Evolutionary conservation across 345 rosid genomes (phyloP).

Genomic region (Acer campestre): DNA sequence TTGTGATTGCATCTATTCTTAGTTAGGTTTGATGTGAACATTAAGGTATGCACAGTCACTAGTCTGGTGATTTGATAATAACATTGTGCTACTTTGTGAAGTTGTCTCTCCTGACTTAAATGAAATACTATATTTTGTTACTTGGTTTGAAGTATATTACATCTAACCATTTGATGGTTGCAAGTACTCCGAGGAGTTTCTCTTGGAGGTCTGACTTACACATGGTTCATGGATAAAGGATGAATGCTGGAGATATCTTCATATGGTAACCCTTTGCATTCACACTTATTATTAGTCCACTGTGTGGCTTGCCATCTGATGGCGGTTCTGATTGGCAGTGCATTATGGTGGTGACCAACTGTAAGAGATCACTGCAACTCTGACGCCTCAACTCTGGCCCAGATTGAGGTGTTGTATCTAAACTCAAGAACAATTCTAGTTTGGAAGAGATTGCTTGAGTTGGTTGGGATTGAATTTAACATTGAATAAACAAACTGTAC

Average conservation of each 20-base stretch:
- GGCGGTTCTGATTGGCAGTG: constrained; percentile 42
- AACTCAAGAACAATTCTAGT: constrained; percentile 20
- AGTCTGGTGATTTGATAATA: background rate
- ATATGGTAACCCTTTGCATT: constrained; percentile 34
- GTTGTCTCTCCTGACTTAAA: background rate
- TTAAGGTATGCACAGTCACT: background rate
- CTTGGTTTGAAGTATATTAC: constrained; percentile 11
- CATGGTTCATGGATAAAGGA: constrained; percentile 18
- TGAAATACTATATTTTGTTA: background rate
- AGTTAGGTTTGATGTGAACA: background rate
- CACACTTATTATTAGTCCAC: constrained; percentile 21
- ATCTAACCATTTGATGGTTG: constrained; percentile 21
- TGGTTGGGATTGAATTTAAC: constrained; percentile 17
- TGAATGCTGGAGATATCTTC: constrained; percentile 18
- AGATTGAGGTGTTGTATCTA: constrained; percentile 24
- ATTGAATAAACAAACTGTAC: background rate
- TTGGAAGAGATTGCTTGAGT: constrained; percentile 23
- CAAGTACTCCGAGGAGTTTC: constrained; percentile 8
- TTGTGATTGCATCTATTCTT: background rate
- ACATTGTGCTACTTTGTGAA: background rate
- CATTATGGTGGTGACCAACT: constrained; percentile 32
- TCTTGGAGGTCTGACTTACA: constrained; percentile 18
- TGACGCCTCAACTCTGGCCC: constrained; percentile 18
- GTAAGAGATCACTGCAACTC: constrained; percentile 31
- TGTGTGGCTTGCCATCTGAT: constrained; percentile 37